Base-by-base conservation (phyloP, 106 monocot genomes). In the Apostasia ramifera region DNA sequence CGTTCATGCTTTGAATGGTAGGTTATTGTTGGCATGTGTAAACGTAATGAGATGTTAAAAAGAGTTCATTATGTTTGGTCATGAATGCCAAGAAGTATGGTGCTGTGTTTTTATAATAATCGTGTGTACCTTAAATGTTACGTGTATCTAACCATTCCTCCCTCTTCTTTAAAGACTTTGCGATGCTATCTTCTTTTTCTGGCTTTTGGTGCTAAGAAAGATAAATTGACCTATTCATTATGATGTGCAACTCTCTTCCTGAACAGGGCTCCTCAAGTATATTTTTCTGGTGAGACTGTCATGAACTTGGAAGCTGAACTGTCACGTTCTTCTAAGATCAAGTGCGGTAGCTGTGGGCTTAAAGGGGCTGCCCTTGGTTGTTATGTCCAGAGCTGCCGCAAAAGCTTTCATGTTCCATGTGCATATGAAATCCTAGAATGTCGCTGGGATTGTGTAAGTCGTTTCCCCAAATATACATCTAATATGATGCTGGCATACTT, bases 281-380 rank as follows among this genome's bases (percentile, higher is more conserved):
- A 76, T 69, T 76, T n/a, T 66, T 68, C 53, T 4, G 69, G 69
- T 54, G 75, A 76, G 5, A 61, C 59, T 44, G 74, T 78, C 57
- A 78, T 47, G 48, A 89, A 86, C 70, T 63, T 91, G 76, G 84
- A 84, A 41, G 63, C 56, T 62, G 91, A 95, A 78, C 12, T 95
- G 2, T 50, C 68, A 57, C 71, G 95, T 63, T 83, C 88, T 66
- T 71, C 83, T 42, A 79, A 88, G 77, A 74, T 95, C 37, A 91
- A 79, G 77, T 95, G 95, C 51, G 74, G 55, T 70, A 80, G 61
- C 42, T 95, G 95, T 84, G 80, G 80, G 10, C 12, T 88, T 78
- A 83, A 80, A 70, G 91, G 95, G 45, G 91, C 91, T 61, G 91
- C 91, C 57, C 91, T 94, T 68, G 91, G 94, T 57, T 94, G 91